Conservation (phyloP, 345 rosid species). For the Pistacia vera region DNA sequence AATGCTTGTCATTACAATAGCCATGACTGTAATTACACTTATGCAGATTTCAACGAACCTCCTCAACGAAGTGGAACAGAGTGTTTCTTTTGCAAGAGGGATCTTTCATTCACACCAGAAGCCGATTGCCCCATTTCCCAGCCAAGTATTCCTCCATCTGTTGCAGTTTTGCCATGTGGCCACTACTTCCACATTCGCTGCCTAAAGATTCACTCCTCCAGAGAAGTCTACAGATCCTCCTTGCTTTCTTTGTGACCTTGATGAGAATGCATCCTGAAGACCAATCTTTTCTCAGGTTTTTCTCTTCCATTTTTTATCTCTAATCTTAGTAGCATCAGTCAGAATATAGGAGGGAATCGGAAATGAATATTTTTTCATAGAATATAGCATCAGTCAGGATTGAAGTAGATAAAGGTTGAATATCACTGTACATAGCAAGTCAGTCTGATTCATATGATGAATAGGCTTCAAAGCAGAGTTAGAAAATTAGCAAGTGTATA, state of each 20-base stretch:
- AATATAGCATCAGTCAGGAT: no score
- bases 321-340: slow-evolving; percentile 2
- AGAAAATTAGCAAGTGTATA: not conserved
- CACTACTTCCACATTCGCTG: slow-evolving; percentile 48
- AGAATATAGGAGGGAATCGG: not conserved
- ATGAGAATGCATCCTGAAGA: slow-evolving; percentile 13
- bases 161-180: slow-evolving; percentile 50
- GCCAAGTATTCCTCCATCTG: slow-evolving; percentile 26
- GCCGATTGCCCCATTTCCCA: slow-evolving; percentile 20
- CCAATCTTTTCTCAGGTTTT: no score
- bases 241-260: slow-evolving; percentile 37
- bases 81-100: slow-evolving; percentile 45
- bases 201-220: slow-evolving; percentile 34
- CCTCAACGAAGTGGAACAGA: slow-evolving; percentile 27
- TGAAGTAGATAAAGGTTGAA: not conserved
- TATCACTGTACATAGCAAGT: not conserved
- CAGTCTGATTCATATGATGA: not conserved
- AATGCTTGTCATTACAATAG: no score
- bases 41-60: slow-evolving; percentile 24
- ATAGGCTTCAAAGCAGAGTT: not conserved
- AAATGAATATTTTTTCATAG: not conserved
- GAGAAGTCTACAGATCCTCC: slow-evolving; percentile 34
- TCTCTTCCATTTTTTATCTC: not conserved
- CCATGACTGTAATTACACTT: not conserved
- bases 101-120: slow-evolving; percentile 39